Evolutionary conservation across 2,329 filamentous ascomycete species (phyloP).

Genomic region (Diplodia corticola): DNA sequence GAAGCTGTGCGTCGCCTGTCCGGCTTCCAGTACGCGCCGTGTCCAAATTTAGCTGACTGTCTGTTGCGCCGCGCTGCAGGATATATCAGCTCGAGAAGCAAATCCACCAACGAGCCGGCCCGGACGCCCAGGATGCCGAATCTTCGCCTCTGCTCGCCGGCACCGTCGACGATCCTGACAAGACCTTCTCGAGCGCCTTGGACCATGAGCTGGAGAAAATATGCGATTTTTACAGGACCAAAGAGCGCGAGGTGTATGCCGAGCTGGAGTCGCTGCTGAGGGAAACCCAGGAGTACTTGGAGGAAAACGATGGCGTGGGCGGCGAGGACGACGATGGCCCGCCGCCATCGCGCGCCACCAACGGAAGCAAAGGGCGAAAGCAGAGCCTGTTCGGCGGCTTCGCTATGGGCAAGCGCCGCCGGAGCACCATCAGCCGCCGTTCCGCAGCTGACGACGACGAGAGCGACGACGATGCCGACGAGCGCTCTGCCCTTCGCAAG

Average conservation of each 20-base stretch:
- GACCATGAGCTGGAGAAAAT: constrained; percentile 94
- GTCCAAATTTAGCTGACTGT: background rate
- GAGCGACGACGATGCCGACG: constrained; percentile 64
- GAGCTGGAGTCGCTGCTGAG: constrained; percentile 76
- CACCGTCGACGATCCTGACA: constrained; percentile 69
- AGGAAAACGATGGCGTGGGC: constrained; percentile 48
- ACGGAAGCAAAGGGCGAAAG: constrained; percentile 43
- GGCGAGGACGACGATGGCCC: constrained; percentile 41
- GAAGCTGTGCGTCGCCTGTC: constrained; percentile 71
- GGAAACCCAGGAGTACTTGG: constrained; percentile 70
- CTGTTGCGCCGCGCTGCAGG: constrained; percentile 46
- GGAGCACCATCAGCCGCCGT: constrained; percentile 44
- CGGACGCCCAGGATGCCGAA: constrained; percentile 69
- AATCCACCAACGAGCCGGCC: constrained; percentile 60
- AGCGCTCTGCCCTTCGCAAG: constrained; percentile 46
- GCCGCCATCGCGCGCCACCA: constrained; percentile 29
- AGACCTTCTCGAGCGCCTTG: constrained; percentile 76
- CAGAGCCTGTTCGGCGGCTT: constrained; percentile 57
- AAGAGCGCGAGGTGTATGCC: constrained; percentile 82
- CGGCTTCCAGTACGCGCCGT: background rate
- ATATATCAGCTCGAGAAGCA: constrained; percentile 95
- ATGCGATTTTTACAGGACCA: constrained; percentile 82
- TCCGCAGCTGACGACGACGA: constrained; percentile 57
- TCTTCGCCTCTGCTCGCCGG: constrained; percentile 76
- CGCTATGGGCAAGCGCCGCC: constrained; percentile 48